A percentile compares a stretch with the other conserved stretches of the same genome.
Evolutionary conservation across 352 stramenopile genomes (phyloP).

Genomic region (Phytophthora palmivora): DNA sequence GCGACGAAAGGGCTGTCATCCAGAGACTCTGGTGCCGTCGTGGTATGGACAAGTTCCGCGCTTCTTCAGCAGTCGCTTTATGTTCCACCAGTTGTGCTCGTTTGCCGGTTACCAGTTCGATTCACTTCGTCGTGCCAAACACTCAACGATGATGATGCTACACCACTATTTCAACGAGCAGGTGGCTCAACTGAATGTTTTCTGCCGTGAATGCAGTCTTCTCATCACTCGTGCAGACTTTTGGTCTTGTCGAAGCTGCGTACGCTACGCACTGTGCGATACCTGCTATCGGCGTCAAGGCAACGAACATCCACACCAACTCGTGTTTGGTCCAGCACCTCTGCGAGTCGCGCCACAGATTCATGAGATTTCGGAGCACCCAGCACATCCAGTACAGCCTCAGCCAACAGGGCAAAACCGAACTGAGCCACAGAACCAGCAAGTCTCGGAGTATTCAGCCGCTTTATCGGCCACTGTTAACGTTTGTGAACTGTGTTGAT

Average conservation of each 20-base stretch:
- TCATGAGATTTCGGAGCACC: slow-evolving; percentile 6
- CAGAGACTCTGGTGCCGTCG: slow-evolving; percentile 50
- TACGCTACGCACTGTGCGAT: slow-evolving; percentile 75
- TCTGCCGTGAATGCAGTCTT: slow-evolving; percentile 79
- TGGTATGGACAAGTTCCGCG: slow-evolving; percentile 69
- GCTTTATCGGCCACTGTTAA: slow-evolving; percentile 19
- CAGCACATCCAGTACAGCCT: slow-evolving; percentile 7
- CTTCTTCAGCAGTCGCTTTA: slow-evolving; percentile 87
- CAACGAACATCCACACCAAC: slow-evolving; percentile 51
- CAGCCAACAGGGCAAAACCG: slow-evolving; percentile 1
- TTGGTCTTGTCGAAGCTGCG: slow-evolving; percentile 66
- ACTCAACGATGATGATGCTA: slow-evolving; percentile 92
- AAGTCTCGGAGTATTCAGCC: not conserved
- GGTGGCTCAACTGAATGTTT: slow-evolving; percentile 73
- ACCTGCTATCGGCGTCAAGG: slow-evolving; percentile 62
- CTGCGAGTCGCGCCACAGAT: slow-evolving; percentile 11
- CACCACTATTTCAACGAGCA: slow-evolving; percentile 89
- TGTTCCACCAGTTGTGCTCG: slow-evolving; percentile 89
- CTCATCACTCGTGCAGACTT: slow-evolving; percentile 79
- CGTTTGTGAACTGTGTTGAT: slow-evolving; percentile 32
- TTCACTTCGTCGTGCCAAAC: slow-evolving; percentile 86
- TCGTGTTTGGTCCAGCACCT: slow-evolving; percentile 49
- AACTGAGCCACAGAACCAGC: not conserved
- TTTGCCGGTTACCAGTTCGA: slow-evolving; percentile 88
- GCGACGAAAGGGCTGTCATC: slow-evolving; percentile 33